These are phyloP conservation scores for Posidonia australis DNA, from an alignment of 106 monocot species.

Conservation along the genomic window DNA sequence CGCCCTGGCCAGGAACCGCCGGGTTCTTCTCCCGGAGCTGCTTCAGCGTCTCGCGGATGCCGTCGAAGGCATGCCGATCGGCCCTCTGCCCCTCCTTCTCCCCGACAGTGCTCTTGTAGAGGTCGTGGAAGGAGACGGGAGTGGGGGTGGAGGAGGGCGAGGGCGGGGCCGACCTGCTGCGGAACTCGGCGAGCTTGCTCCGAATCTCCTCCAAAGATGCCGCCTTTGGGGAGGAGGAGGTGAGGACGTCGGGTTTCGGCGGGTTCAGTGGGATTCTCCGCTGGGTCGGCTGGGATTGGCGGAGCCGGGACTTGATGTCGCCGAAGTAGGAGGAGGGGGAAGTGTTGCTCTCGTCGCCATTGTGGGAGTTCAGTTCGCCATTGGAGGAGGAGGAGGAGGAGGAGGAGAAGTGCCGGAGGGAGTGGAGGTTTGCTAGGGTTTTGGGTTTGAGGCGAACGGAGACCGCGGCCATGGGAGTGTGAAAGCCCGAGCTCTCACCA, in stretches of 20 bases:
- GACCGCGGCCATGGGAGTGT: conserved; percentile 10
- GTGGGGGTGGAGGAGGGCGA: conserved; percentile 1
- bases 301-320: conserved; percentile 65
- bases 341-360: not conserved
- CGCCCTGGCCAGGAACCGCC: too few relatives aligned
- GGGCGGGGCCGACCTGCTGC: conserved; percentile 12
- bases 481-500: not conserved
- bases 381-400: conserved; percentile 18
- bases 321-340: conserved; percentile 37
- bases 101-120: conserved; percentile 37
- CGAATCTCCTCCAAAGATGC: conserved; percentile 57
- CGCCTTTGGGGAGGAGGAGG: conserved; percentile 5
- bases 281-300: conserved; percentile 17
- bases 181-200: conserved; percentile 51
- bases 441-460: conserved; percentile 30
- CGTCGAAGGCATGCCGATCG: conserved; percentile 8
- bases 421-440: conserved; percentile 4
- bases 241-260: conserved; percentile 17
- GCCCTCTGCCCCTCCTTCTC: not conserved
- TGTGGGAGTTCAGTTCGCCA: conserved; percentile 1
- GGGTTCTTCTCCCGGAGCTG: conserved; percentile 16
- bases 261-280: conserved; percentile 43
- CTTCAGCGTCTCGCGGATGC: conserved; percentile 41
- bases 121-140: conserved; percentile 44
- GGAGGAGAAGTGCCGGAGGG: not conserved